phyloP scores from a whole-genome alignment of 2,329 filamentous ascomycete species.

The Fusarium albidum region DNA sequence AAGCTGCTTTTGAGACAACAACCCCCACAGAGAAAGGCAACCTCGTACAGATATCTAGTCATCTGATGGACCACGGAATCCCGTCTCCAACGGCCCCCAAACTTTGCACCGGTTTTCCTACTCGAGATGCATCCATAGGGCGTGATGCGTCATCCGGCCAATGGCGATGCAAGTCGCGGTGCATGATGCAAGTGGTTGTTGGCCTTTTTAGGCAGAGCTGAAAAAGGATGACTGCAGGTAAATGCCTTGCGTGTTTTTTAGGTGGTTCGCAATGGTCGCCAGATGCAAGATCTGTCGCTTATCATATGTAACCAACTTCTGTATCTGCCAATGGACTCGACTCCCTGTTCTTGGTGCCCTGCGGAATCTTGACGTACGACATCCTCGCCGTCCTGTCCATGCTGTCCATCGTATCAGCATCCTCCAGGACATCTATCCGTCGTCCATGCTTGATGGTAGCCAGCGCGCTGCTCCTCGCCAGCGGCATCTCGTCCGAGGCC shows the following conservation, averaged over 20 bases:
- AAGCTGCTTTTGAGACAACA: background rate
- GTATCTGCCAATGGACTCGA: too few relatives aligned
- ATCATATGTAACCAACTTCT: too few relatives aligned
- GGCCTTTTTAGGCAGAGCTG: constrained; percentile 31
- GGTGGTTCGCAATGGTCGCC: constrained; percentile 32
- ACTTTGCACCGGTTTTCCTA: background rate
- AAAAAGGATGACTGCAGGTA: constrained; percentile 23
- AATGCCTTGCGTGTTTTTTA: constrained; percentile 23
- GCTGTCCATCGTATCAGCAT: constrained; percentile 4
- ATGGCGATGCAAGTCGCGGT: constrained; percentile 19
- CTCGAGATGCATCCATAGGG: constrained; percentile 12
- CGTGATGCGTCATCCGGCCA: constrained; percentile 16
- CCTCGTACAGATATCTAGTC: constrained; percentile 20
- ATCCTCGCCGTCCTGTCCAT: constrained; percentile 10
- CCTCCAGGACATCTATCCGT: background rate
- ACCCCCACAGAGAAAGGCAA: constrained; percentile 17
- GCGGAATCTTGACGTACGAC: background rate
- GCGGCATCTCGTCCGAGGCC: background rate
- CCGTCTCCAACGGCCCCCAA: constrained; percentile 19
- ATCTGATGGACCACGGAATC: constrained; percentile 39
- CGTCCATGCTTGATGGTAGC: constrained; percentile 11
- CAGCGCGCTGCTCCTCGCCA: constrained; percentile 6
- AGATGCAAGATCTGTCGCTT: too few relatives aligned
- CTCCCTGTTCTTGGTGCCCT: too few relatives aligned
- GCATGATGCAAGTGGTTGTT: constrained; percentile 37